Base-by-base conservation (phyloP, 169 alveolate species). In the Eimeria nieschulzi region DNA sequence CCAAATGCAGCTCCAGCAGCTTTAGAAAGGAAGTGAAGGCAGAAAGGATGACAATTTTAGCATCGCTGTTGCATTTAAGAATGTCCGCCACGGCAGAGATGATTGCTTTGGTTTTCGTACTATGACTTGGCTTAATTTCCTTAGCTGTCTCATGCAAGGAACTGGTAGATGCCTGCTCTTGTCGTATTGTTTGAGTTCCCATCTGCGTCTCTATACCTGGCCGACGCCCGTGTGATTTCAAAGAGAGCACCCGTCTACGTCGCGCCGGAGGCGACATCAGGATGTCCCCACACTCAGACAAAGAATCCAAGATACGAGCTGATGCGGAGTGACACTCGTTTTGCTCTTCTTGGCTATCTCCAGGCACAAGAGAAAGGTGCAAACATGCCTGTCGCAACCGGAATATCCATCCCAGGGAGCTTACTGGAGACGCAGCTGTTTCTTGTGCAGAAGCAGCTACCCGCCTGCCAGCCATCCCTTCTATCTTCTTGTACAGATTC, bases 371-470 rank as follows among this genome's bases (percentile, higher is more conserved):
- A 10, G 46, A 19, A 21, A n/a, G 6, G 76, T 66, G 76, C 76
- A 66, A 26, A 21, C 51, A 17, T 6, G 76, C 76, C 26, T 66
- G 76, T 21, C 76, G 76, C 39, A 66, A 26, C 46, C 76, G 76
- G 2, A 66, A 15, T 9, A 66, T 66, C 76, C 76, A 66, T 21
- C 23, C 76, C 46, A 66, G 39, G 15, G 19, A 7, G 7, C 8
- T n/a, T 9, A 15, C n/a, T 59, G 68, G 23, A 59, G 15, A 9
- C n/a, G 68, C n/a, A 15, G 68, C 68, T 5, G 68, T 59, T 59
- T 15, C n/a, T 6, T 13, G 46, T n/a, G 25, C 51, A 15, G 25
- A 9, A 66, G 76, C 39, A 5, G 76, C 46, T 26, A 66, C 0
- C 76, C 17, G 76, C 13, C 15, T 13, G 17, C 12, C 26, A 19